phyloP scores from a whole-genome alignment of 2,329 filamentous ascomycete genomes.

The Sporothrix mexicana region DNA sequence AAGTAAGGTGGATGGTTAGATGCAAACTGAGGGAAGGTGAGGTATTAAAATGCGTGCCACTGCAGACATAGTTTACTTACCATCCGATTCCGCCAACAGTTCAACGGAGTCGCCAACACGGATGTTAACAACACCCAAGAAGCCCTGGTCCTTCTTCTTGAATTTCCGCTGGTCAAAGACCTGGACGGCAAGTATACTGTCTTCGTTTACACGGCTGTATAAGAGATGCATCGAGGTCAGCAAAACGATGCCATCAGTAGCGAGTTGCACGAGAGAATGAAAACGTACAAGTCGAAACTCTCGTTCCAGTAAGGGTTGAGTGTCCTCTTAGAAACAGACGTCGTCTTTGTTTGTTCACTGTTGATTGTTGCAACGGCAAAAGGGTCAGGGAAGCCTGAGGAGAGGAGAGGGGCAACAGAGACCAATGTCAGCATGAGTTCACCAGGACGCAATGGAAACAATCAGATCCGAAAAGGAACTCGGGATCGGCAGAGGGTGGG shows the following conservation, averaged over 20 bases:
- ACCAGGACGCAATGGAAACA: not conserved
- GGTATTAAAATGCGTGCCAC: not conserved
- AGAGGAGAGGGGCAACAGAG: conserved; percentile 37
- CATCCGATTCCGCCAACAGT: conserved; percentile 85
- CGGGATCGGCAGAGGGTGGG: no score
- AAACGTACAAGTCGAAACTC: conserved; percentile 90
- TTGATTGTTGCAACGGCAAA: conserved; percentile 97
- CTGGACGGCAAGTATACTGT: conserved; percentile 95
- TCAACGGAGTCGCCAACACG: conserved; percentile 94
- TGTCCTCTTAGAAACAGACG: conserved; percentile 93
- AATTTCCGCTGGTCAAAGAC: conserved; percentile 99
- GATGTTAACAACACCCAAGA: conserved; percentile 96
- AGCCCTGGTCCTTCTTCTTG: conserved; percentile 99
- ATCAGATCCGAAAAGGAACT: no score
- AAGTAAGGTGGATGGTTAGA: conserved; percentile 26
- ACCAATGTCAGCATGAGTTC: not conserved
- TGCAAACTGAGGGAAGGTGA: conserved; percentile 35
- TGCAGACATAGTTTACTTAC: conserved; percentile 53
- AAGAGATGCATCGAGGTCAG: conserved; percentile 33
- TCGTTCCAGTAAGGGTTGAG: conserved; percentile 99
- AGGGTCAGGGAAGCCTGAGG: conserved; percentile 88
- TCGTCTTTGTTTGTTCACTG: conserved; percentile 98
- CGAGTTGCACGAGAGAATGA: conserved; percentile 30
- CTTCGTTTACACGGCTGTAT: conserved; percentile 84
- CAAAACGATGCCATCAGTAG: conserved; percentile 22